These are phyloP conservation scores for Dryadomyces sulphureus DNA, from an alignment of 2,329 filamentous ascomycete genomes.

Conservation along the genomic window DNA sequence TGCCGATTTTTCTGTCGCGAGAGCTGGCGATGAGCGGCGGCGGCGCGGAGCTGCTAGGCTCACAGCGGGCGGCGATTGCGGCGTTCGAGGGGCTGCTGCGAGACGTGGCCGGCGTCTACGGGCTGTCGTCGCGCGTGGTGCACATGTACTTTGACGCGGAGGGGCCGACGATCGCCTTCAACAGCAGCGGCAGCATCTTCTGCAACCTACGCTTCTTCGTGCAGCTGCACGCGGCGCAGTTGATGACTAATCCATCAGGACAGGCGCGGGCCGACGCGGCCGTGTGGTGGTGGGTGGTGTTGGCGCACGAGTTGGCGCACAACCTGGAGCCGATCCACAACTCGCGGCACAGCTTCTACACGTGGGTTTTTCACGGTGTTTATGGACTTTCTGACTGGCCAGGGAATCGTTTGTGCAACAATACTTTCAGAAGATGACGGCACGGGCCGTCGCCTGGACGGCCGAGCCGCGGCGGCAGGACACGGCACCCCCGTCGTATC, in stretches of 20 bases:
- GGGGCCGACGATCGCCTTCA: conserved; percentile 84
- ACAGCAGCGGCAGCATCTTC: conserved; percentile 73
- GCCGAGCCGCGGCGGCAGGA: not conserved
- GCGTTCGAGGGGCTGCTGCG: conserved; percentile 54
- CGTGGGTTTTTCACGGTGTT: conserved; percentile 27
- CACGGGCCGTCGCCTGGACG: conserved; percentile 27
- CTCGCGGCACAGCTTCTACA: conserved; percentile 70
- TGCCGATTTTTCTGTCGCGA: conserved; percentile 58
- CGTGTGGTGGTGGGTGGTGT: conserved; percentile 29
- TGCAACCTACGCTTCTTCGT: conserved; percentile 85
- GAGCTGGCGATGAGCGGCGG: conserved; percentile 27
- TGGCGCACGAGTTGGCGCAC: conserved; percentile 91
- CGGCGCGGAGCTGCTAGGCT: conserved; percentile 41
- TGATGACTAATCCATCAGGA: not conserved
- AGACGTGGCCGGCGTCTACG: conserved; percentile 59
- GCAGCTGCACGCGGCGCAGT: conserved; percentile 49
- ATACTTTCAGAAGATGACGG: conserved; percentile 59
- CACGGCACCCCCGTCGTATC: conserved; percentile 5
- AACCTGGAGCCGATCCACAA: conserved; percentile 73
- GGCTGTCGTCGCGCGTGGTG: conserved; percentile 50
- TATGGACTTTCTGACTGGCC: not conserved
- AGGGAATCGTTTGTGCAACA: conserved; percentile 65
- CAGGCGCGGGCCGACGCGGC: conserved; percentile 23
- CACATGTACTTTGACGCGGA: conserved; percentile 78
- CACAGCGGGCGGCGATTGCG: conserved; percentile 48